Evolutionary conservation across 1,139 yeast genomes (phyloP), one percentile per base, ranked within the genome.

Genomic region (Diutina rugosa): DNA sequence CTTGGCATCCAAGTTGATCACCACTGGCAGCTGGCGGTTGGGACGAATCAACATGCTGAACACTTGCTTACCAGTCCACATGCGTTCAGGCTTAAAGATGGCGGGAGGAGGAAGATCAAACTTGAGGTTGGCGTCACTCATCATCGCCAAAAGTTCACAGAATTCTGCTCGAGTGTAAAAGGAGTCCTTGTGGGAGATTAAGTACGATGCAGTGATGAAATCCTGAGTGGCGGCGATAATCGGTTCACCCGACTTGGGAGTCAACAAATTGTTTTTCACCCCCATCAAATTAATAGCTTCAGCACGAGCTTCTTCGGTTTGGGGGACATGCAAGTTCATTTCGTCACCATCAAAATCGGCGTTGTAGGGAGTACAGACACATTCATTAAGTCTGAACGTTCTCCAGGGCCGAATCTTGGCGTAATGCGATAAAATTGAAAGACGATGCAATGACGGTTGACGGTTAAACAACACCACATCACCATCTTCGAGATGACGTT

Each of bases 301-400:
- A 0, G 99, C 96, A 63, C 99, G 78, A 1, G 99, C 99, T 71
- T 95, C 99, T 71, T 95, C 99, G 0, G 99, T 93, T 72, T 95
- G 99, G 2, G 99, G 99, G 52, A 95, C 99, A 67, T 95, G 99
- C 67, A 95, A 77, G 70, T 95, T 95, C 99, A 95, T 95, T 72
- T 95, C 99, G 72, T 95, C 99, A 70, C 99, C 99, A 71, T 95
- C 99, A 67, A 95, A 95, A 80, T 95, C 99, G 51, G 99, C 99
- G 70, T 95, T 95, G 72, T 93, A 95, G 1, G 99, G 99, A 0
- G 99, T 93, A 76, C 99, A 95, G 16, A 93, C 99, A 86, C 99
- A 95, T 71, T 95, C 99, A 67, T 95, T 95, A 64, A 95, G 79
- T 63, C 99, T 79, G 74, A 95, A 89, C 0, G 99, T 95, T 74